A percentile compares a stretch with the other conserved stretches of the same genome.
phyloP scores from a whole-genome alignment of 768 basidiomycete species.

The Trametes cubensis region DNA sequence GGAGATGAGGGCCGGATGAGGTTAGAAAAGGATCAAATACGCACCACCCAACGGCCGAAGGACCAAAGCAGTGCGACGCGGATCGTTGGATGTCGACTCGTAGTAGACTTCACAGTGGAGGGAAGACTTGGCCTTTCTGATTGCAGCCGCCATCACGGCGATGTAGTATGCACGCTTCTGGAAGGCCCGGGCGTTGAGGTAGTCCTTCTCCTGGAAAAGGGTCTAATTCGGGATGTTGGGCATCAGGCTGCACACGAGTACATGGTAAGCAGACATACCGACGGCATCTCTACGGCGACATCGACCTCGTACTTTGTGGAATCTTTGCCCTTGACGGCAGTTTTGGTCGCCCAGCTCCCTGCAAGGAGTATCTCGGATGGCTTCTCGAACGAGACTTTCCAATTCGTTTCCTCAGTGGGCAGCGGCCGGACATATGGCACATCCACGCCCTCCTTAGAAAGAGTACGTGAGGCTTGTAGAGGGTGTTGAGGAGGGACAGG shows the following conservation, averaged over 20 bases:
- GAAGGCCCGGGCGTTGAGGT: constrained; percentile 85
- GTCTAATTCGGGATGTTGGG: constrained; percentile 38
- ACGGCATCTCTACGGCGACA: constrained; percentile 85
- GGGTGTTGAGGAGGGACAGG: constrained; percentile 64
- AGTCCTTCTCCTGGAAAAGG: constrained; percentile 96
- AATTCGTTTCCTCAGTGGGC: constrained; percentile 80
- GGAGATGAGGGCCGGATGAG: neutral
- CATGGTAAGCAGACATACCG: constrained; percentile 43
- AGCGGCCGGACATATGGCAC: constrained; percentile 72
- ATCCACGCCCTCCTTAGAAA: constrained; percentile 56
- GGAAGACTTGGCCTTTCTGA: constrained; percentile 48
- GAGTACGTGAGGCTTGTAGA: constrained; percentile 57
- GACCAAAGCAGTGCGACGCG: constrained; percentile 66
- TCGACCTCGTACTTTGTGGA: constrained; percentile 70
- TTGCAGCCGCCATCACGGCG: constrained; percentile 68
- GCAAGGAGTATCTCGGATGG: constrained; percentile 78
- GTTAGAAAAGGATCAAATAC: neutral
- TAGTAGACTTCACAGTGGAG: constrained; percentile 64
- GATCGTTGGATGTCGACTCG: constrained; percentile 59
- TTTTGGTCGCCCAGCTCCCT: constrained; percentile 86
- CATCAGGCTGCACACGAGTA: neutral
- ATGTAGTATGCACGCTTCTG: constrained; percentile 92
- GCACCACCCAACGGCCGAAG: constrained; percentile 56
- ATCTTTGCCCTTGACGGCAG: constrained; percentile 73
- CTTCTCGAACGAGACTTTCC: constrained; percentile 82